Evolutionary conservation across 73 alveolate genomes (phyloP), one percentile per base, ranked within the genome.

Genomic region (Stentor roeselii): DNA sequence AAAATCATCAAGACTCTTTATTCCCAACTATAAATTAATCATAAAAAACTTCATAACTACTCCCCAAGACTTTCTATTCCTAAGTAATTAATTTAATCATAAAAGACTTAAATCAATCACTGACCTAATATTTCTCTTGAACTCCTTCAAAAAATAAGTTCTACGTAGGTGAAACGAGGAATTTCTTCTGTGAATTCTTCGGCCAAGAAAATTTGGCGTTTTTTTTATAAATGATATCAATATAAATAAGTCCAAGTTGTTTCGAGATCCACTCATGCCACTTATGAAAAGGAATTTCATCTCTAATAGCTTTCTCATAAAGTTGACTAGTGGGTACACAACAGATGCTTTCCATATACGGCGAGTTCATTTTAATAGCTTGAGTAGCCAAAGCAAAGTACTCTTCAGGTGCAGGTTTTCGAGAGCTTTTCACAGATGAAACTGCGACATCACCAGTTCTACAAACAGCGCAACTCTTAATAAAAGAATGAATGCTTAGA

Each of bases 311-410:
- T 50, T 50, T 50, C 67, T 50, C 67, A 50, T 50, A 61, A 35
- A 61, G 82, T 30, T 30, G 11, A 11, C 27, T 11, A 61, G 82
- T 35, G 6, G 58, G 14, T 14, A 61, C 27, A 14, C 59, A 30
- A 61, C 82, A 61, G 6, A 61, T 61, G 27, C 58, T 30, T 11
- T 61, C 82, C 82, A 61, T 61, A 35, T 61, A 61, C 6, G 82
- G 82, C 15, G 58, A 30, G 27, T 61, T 61, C 42, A 61, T n/a
- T 61, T 61, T 61, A 11, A 61, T 14, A 14, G 38, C 82, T 61
- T 61, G 82, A 61, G 82, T 61, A 6, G 42, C 37, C 27, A 61
- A 61, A 30, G 14, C 11, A 61, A 61, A 61, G 27, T 61, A 61
- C 27, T 61, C 82, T 61, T 61, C 82, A 11, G 42, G 14, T n/a